Evolutionary conservation across 2,329 filamentous ascomycete species (phyloP).

Genomic region (Raffaelea ambrosiae): DNA sequence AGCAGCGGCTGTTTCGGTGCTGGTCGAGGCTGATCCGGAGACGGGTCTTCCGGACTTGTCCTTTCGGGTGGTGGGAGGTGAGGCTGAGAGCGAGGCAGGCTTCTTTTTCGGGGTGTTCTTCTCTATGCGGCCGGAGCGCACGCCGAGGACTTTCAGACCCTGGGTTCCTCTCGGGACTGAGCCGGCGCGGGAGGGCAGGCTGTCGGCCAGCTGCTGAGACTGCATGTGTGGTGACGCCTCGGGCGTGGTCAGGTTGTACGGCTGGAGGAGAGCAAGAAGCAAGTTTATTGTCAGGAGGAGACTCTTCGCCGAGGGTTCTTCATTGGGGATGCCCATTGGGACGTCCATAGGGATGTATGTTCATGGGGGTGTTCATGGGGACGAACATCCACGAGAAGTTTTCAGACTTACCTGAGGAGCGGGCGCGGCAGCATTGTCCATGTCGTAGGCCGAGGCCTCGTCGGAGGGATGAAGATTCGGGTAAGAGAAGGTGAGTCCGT

Average conservation of each 20-base stretch:
- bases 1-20: background rate
- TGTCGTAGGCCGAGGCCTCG: constrained; percentile 3
- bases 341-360: too few species aligned
- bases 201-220: constrained; percentile 20
- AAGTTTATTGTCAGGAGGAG: too few species aligned
- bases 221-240: constrained; percentile 32
- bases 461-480: constrained; percentile 5
- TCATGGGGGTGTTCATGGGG: too few species aligned
- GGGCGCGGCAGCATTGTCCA: background rate
- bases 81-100: constrained; percentile 13
- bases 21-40: background rate
- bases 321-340: too few species aligned
- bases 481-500: constrained; percentile 11
- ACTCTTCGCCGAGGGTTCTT: too few species aligned
- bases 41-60: constrained; percentile 25
- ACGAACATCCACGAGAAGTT: too few species aligned
- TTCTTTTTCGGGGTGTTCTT: constrained; percentile 34
- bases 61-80: constrained; percentile 21
- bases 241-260: constrained; percentile 12
- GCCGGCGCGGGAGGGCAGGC: constrained; percentile 15
- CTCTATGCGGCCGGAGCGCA: constrained; percentile 23
- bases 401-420: constrained; percentile 9
- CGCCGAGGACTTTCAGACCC: constrained; percentile 24
- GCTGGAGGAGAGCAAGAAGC: background rate
- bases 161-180: constrained; percentile 16